These are phyloP conservation scores for Fusarium hostae DNA, from an alignment of 2,329 filamentous ascomycete species.

Conservation along the genomic window DNA sequence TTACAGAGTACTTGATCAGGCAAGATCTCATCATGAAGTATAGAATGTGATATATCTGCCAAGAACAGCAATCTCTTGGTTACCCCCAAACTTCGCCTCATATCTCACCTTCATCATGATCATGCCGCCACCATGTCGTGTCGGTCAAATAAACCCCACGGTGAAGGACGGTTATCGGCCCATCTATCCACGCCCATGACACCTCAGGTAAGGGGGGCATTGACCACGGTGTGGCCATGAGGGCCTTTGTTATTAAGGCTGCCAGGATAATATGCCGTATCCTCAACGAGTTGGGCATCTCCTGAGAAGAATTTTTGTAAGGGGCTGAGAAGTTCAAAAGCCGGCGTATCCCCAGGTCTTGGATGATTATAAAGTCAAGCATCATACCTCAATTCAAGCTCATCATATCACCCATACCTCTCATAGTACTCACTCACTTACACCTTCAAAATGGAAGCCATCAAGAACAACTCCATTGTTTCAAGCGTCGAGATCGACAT, in stretches of 20 bases:
- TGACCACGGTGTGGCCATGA: constrained; percentile 45
- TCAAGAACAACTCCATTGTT: constrained; percentile 37
- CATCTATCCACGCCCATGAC: constrained; percentile 45
- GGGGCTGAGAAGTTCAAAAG: constrained; percentile 29
- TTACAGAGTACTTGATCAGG: background rate
- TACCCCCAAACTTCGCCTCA: constrained; percentile 10
- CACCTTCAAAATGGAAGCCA: constrained; percentile 30
- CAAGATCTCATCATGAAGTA: constrained; percentile 13
- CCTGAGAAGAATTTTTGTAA: constrained; percentile 17
- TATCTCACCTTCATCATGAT: constrained; percentile 17
- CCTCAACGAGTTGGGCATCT: constrained; percentile 31
- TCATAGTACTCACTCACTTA: constrained; percentile 4
- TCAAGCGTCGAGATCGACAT: constrained; percentile 34
- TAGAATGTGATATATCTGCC: background rate
- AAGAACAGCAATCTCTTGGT: constrained; percentile 2
- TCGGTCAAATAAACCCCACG: constrained; percentile 41
- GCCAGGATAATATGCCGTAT: constrained; percentile 29
- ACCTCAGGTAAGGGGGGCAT: constrained; percentile 34
- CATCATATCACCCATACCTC: background rate
- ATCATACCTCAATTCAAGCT: constrained; percentile 7
- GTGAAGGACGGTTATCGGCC: constrained; percentile 40
- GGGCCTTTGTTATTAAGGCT: constrained; percentile 38
- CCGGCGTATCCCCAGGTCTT: constrained; percentile 1
- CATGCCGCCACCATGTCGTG: constrained; percentile 41
- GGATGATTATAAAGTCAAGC: background rate